Evolutionary conservation across 441 rosid genomes (phyloP).

Genomic region (Populus tomentosa): DNA sequence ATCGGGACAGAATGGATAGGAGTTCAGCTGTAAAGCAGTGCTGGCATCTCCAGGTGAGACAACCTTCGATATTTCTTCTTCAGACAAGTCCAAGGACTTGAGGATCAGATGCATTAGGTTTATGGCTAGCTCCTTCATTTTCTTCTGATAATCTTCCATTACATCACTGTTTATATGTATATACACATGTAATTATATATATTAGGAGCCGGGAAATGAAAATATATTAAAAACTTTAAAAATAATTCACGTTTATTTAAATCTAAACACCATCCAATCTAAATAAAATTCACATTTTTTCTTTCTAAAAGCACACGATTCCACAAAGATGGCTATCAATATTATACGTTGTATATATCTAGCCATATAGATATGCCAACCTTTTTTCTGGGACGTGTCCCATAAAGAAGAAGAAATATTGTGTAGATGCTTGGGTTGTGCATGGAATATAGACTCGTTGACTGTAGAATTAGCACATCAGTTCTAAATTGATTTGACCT

Average conservation of each 20-base stretch:
- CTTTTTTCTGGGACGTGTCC: background rate
- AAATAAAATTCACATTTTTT: too few species aligned
- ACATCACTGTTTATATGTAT: conserved; percentile 36
- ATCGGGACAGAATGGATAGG: conserved; percentile 78
- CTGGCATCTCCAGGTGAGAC: conserved; percentile 35
- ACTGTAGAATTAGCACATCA: too few species aligned
- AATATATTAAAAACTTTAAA: too few species aligned
- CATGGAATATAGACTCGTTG: too few species aligned
- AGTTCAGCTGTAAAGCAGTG: conserved; percentile 61
- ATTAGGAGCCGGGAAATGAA: too few species aligned
- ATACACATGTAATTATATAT: too few species aligned
- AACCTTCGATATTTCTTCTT: conserved; percentile 43
- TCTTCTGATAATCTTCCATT: conserved; percentile 54
- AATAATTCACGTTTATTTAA: too few species aligned
- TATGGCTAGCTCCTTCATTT: conserved; percentile 58
- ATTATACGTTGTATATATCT: background rate
- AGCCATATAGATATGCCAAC: background rate
- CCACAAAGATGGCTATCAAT: background rate
- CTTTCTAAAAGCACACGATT: background rate
- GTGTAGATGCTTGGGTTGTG: too few species aligned
- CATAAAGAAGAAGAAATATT: background rate
- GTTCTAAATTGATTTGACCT: background rate
- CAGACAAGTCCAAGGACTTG: conserved; percentile 42
- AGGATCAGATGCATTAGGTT: conserved; percentile 51
- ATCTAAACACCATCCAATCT: too few species aligned